phyloP scores from a whole-genome alignment of 257 asterid species.

The Euphrasia confusa region DNA sequence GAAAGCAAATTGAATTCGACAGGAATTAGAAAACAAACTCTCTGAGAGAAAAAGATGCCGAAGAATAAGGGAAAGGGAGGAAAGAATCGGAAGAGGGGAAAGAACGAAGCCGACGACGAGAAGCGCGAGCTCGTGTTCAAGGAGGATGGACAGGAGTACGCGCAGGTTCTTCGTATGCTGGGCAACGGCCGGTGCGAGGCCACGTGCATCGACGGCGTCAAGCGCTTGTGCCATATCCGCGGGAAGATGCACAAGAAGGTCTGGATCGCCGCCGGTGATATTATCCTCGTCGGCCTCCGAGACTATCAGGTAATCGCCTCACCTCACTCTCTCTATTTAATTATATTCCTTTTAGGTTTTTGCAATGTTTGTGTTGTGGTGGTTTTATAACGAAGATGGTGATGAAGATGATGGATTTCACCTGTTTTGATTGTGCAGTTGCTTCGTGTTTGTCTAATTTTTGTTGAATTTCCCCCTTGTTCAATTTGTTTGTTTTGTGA shows the following conservation, averaged over 20 bases:
- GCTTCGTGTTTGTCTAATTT: background rate
- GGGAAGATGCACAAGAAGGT: conserved; percentile 98
- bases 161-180: conserved; percentile 88
- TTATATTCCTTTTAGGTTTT: background rate
- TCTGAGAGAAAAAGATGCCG: conserved; percentile 49
- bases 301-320: conserved; percentile 64
- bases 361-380: too few relatives aligned
- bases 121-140: conserved; percentile 91
- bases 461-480: background rate
- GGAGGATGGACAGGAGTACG: conserved; percentile 95
- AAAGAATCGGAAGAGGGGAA: conserved; percentile 91
- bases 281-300: conserved; percentile 91
- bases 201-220: conserved; percentile 73
- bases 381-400: too few relatives aligned
- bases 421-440: background rate
- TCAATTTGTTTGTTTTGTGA: background rate
- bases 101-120: conserved; percentile 95
- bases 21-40: background rate
- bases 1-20: background rate
- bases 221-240: conserved; percentile 87
- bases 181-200: conserved; percentile 96
- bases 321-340: background rate
- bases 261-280: conserved; percentile 96
- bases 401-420: too few relatives aligned
- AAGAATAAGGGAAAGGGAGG: conserved; percentile 99